phyloP scores from a whole-genome alignment of 805 yeast species.

The Wickerhamomyces chambardii region DNA sequence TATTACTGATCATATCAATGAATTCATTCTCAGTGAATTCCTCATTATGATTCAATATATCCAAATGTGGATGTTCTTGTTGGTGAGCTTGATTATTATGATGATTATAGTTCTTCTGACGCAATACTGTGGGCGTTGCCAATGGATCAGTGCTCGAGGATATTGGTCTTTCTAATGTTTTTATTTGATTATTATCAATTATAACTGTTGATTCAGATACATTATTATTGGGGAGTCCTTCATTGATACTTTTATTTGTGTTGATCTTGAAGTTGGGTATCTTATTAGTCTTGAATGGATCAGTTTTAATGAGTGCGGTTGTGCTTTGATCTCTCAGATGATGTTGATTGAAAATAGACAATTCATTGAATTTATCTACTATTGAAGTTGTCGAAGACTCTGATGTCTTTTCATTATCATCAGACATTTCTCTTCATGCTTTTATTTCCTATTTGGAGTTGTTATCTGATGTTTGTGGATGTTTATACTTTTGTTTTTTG shows the following conservation, averaged over 20 bases:
- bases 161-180: constrained; percentile 5
- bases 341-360: not conserved
- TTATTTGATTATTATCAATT: not conserved
- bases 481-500: no score
- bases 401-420: not conserved
- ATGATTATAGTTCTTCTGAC: constrained; percentile 5
- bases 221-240: not conserved
- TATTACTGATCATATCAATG: constrained; percentile 1
- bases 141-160: constrained; percentile 12
- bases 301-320: no score
- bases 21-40: constrained; percentile 1
- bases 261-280: no score
- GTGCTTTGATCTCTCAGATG: not conserved
- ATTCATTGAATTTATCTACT: not conserved
- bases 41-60: no score
- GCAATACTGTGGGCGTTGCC: not conserved
- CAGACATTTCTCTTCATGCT: not conserved
- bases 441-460: no score
- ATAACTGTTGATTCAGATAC: constrained; percentile 1
- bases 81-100: not conserved
- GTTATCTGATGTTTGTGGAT: no score
- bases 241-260: not conserved
- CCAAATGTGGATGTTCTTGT: not conserved
- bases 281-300: no score
- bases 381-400: not conserved